Evolutionary conservation across 164 flowering plant genomes (phyloP), one percentile per base, ranked within the genome.

Genomic region (Cinnamomum micranthum): DNA sequence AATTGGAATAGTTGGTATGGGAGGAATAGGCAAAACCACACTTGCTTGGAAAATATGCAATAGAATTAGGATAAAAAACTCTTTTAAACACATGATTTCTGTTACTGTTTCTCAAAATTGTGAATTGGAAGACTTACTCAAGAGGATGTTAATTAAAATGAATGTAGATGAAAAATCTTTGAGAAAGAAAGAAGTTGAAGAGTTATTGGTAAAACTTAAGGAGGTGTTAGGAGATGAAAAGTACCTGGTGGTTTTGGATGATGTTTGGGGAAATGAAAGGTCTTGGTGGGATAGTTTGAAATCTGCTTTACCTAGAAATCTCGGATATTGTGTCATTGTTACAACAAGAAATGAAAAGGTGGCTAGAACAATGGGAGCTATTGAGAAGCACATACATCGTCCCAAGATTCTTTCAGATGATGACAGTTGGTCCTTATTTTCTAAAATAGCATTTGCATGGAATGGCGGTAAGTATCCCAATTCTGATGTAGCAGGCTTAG

Each of bases 1-100:
- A n/a, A 65, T 73, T 65, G 75, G 69, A 27, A 22, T 64, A 28
- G n/a, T 41, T 41, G 74, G 74, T 10, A 72, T 72, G 74, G 55
- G 55, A 2, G 74, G 74, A n/a, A 41, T 72, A 2, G 74, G 74
- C 7, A 72, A 63, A 62, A 67, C 70, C 23, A 67, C 69, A 4
- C 41, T 67, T 14, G 47, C 47, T 41, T 0, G 11, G 2, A 41
- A 27, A 27, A 65, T 65, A 14, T 24, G 1, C 14, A 23, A 65
- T 1, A 27, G 0, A 5, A 12, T 14, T 2, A 2, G 0, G 14
- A 27, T 27, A 3, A 23, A 65, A 65, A 65, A 4, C 33, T 25
- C 31, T 2, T 65, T 65, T 27, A 12, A 65, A 3, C 33, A 64
- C 15, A 22, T 6, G 19, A 10, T n/a, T n/a, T 4, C 0, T 60